Conservation (phyloP, 768 basidiomycete genomes). For the Saitozyma podzolica region DNA sequence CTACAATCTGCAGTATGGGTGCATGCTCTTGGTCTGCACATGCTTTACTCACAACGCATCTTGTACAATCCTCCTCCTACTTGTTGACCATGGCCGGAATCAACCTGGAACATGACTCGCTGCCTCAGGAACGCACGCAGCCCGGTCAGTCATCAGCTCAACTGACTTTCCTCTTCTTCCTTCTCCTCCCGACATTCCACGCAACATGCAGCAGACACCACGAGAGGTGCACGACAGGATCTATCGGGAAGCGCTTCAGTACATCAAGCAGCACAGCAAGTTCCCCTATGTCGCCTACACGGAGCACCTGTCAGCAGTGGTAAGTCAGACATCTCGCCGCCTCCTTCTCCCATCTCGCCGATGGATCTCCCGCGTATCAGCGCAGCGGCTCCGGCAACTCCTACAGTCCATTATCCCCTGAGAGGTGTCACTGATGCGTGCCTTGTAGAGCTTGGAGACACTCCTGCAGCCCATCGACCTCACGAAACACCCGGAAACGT, state of each 20-base stretch:
- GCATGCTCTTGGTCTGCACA: too few relatives aligned
- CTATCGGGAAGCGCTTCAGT: neutral
- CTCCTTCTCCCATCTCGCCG: neutral
- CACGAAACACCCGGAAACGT: neutral
- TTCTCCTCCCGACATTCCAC: neutral
- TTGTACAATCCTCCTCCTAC: neutral
- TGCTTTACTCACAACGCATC: too few relatives aligned
- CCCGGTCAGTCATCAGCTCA: neutral
- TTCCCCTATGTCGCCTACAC: conserved; percentile 15
- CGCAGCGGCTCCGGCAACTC: neutral
- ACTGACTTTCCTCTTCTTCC: neutral
- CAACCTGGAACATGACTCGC: conserved; percentile 2
- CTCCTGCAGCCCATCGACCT: neutral
- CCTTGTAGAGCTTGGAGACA: too few relatives aligned
- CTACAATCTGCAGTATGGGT: too few relatives aligned
- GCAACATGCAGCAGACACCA: neutral
- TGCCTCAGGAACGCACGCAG: neutral
- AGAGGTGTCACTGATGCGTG: neutral
- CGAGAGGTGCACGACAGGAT: neutral
- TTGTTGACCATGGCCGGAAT: neutral
- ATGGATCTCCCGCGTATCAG: neutral
- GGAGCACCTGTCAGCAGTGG: conserved; percentile 9
- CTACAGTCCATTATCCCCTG: neutral
- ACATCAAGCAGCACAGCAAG: neutral
- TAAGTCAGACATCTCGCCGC: conserved; percentile 2